Percentiles rank a stretch among this genome's conserved stretches.
These are phyloP conservation scores for Fusarium veterinarium DNA, from an alignment of 2,329 filamentous ascomycete species.

Conservation along the genomic window DNA sequence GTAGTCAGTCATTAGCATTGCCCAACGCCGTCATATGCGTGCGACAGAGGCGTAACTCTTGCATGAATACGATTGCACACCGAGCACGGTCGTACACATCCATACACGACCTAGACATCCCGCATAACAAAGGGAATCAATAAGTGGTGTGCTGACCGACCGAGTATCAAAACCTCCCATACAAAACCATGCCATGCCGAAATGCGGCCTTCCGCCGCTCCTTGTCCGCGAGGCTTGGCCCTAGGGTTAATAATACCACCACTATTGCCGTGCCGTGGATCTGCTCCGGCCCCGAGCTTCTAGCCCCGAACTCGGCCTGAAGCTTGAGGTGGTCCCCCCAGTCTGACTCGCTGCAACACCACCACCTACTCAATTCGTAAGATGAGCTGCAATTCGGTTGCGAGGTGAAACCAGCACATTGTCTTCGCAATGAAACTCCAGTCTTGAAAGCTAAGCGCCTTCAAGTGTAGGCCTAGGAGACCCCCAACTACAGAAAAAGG, in stretches of 20 bases:
- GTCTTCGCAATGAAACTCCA: constrained; percentile 29
- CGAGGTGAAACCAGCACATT: constrained; percentile 28
- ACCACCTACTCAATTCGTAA: constrained; percentile 35
- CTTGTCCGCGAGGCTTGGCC: constrained; percentile 18
- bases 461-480: constrained; percentile 17
- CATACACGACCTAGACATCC: constrained; percentile 3
- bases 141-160: constrained; percentile 21
- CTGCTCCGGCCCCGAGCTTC: constrained; percentile 36
- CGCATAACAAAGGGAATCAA: constrained; percentile 4
- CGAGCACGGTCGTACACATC: constrained; percentile 24
- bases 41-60: constrained; percentile 21
- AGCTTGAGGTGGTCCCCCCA: constrained; percentile 38
- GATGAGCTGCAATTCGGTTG: constrained; percentile 23
- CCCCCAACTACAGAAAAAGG: constrained; percentile 6
- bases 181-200: constrained; percentile 1
- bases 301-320: constrained; percentile 42
- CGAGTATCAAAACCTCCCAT: constrained; percentile 3
- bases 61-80: constrained; percentile 21
- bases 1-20: constrained; percentile 2
- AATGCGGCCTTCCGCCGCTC: constrained; percentile 31
- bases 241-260: constrained; percentile 23
- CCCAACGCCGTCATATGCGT: constrained; percentile 18
- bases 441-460: constrained; percentile 38
- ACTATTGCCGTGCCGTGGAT: constrained; percentile 28
- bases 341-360: constrained; percentile 39